Evolutionary conservation across 805 yeast genomes (phyloP).

Genomic region (Clavispora vitiphila): DNA sequence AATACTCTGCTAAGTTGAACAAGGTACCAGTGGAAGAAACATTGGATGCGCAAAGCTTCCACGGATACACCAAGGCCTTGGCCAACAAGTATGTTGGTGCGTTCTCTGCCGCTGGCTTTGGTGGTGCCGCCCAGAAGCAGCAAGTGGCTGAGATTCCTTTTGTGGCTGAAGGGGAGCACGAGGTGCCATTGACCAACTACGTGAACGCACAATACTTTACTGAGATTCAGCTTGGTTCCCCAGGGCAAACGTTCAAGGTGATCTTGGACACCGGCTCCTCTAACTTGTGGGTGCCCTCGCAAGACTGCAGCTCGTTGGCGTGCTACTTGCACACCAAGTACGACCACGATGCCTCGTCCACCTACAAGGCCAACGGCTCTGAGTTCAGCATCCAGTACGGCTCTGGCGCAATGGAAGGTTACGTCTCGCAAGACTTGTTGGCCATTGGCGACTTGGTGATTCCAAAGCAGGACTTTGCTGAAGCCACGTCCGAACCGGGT

Average conservation of each 20-base stretch:
- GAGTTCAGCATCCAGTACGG: slow-evolving; percentile 87
- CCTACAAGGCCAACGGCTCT: slow-evolving; percentile 84
- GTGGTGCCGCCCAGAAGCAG: slow-evolving; percentile 12
- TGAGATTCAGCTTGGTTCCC: slow-evolving; percentile 87
- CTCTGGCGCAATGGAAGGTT: slow-evolving; percentile 89
- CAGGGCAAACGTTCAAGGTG: slow-evolving; percentile 90
- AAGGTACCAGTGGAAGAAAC: slow-evolving; percentile 56
- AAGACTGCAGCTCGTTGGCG: slow-evolving; percentile 87
- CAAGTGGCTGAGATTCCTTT: slow-evolving; percentile 17
- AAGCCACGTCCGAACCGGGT: slow-evolving; percentile 96
- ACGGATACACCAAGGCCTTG: slow-evolving; percentile 51
- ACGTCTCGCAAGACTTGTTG: slow-evolving; percentile 79
- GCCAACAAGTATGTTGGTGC: slow-evolving; percentile 56
- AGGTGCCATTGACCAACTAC: slow-evolving; percentile 86
- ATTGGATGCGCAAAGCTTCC: slow-evolving; percentile 45
- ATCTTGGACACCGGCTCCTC: slow-evolving; percentile 95
- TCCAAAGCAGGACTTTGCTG: slow-evolving; percentile 90
- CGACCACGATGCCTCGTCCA: slow-evolving; percentile 74
- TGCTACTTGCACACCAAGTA: slow-evolving; percentile 92
- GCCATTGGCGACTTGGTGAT: slow-evolving; percentile 79
- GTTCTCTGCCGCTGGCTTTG: slow-evolving; percentile 32
- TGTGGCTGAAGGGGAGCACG: slow-evolving; percentile 35
- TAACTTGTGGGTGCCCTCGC: slow-evolving; percentile 93
- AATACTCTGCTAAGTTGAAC: slow-evolving; percentile 52
- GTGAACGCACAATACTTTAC: slow-evolving; percentile 95